Conservation (phyloP, 441 rosid species). For the Erodium moschatum region DNA sequence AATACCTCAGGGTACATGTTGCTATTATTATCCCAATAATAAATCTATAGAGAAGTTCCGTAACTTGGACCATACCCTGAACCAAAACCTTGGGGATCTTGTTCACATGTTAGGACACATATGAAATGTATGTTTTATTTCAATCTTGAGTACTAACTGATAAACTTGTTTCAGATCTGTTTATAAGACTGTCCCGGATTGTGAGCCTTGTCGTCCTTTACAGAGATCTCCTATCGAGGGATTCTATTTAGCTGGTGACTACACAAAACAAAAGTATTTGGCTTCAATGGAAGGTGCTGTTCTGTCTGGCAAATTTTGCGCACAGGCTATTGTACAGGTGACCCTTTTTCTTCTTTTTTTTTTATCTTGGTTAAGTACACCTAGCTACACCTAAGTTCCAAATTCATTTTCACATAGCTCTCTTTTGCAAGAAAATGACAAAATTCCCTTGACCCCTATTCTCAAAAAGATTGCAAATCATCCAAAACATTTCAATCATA, state of each 20-base stretch:
- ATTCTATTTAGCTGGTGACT: slow-evolving; percentile 84
- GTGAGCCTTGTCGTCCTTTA: slow-evolving; percentile 85
- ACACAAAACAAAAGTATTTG: slow-evolving; percentile 88
- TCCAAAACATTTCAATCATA: no score
- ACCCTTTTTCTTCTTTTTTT: no score
- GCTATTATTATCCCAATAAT: no score
- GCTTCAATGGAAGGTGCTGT: slow-evolving; percentile 98
- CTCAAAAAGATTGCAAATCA: no score
- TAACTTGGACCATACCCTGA: background rate
- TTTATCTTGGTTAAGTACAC: no score
- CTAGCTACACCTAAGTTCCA: no score
- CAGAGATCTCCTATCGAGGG: slow-evolving; percentile 84
- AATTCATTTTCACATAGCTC: no score
- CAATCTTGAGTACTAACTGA: slow-evolving; percentile 3
- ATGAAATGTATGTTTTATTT: slow-evolving; percentile 6
- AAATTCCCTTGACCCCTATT: no score
- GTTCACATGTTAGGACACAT: background rate
- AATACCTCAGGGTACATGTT: no score
- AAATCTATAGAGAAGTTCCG: no score
- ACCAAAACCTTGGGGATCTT: background rate
- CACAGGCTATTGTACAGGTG: slow-evolving; percentile 79
- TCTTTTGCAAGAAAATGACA: background rate
- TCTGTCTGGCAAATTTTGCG: slow-evolving; percentile 83
- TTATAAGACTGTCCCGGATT: slow-evolving; percentile 69
- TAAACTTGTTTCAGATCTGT: slow-evolving; percentile 57